Percentiles rank a stretch among this genome's conserved stretches.
Conservation (phyloP, 495 filamentous ascomycete species). For the Lasiosphaeria ovina region DNA sequence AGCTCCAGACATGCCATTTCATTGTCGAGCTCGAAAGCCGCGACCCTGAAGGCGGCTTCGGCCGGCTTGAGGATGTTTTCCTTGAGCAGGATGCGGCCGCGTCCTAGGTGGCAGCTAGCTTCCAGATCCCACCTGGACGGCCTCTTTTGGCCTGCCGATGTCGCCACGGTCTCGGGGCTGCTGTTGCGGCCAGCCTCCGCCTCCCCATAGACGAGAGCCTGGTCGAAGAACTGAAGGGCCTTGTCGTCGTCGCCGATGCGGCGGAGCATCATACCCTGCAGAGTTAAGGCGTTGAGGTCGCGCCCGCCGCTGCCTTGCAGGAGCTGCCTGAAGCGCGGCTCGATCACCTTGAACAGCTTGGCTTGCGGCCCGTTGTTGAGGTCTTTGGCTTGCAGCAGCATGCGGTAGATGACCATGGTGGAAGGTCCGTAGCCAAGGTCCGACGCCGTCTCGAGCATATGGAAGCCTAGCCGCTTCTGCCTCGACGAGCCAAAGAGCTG, state of each 20-base stretch:
- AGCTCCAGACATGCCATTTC: slow-evolving; percentile 21
- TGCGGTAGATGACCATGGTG: slow-evolving; percentile 19
- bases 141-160: neutral
- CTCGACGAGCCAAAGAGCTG: slow-evolving; percentile 8
- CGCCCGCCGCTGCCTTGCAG: slow-evolving; percentile 1
- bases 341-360: slow-evolving; percentile 1
- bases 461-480: slow-evolving; percentile 11
- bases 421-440: slow-evolving; percentile 27
- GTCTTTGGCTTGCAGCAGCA: neutral
- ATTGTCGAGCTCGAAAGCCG: slow-evolving; percentile 30
- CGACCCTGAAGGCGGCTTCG: slow-evolving; percentile 19
- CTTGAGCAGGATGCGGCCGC: slow-evolving; percentile 22
- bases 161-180: neutral
- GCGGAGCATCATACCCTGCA: slow-evolving; percentile 16
- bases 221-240: slow-evolving; percentile 23
- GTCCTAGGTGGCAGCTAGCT: slow-evolving; percentile 24
- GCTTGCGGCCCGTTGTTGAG: neutral
- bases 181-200: slow-evolving; percentile 6
- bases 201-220: slow-evolving; percentile 17
- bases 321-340: slow-evolving; percentile 14
- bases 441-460: slow-evolving; percentile 28
- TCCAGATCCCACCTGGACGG: slow-evolving; percentile 35
- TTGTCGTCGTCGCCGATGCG: neutral
- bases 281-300: slow-evolving; percentile 22
- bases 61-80: slow-evolving; percentile 22